These are phyloP conservation scores for Heteromeles arbutifolia DNA, from an alignment of 306 rosid genomes.

Conservation along the genomic window DNA sequence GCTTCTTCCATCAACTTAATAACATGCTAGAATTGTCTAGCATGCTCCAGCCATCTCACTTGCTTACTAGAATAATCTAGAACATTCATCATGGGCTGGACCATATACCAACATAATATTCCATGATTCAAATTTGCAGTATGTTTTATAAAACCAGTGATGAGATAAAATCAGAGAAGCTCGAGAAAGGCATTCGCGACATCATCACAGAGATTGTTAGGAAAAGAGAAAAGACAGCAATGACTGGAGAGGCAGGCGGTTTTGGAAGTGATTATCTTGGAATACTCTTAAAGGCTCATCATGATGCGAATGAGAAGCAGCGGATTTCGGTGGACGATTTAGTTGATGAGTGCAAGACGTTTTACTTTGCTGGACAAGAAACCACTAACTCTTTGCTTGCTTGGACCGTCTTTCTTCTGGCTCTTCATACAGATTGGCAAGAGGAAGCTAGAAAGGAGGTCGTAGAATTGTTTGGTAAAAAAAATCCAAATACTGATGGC, in stretches of 20 bases:
- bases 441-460: constrained; percentile 25
- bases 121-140: constrained; percentile 6
- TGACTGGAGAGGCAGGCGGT: background rate
- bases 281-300: constrained; percentile 20
- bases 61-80: no score
- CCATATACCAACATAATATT: no score
- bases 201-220: constrained; percentile 1
- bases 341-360: constrained; percentile 25
- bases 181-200: constrained; percentile 6
- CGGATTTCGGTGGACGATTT: constrained; percentile 6
- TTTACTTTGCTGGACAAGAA: constrained; percentile 23
- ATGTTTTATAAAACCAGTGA: constrained; percentile 1
- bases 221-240: constrained; percentile 17
- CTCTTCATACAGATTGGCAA: constrained; percentile 30
- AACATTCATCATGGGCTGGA: no score
- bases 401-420: constrained; percentile 23
- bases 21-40: no score
- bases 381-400: constrained; percentile 16
- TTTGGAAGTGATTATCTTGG: constrained; percentile 30
- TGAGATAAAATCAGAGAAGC: constrained; percentile 18
- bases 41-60: no score
- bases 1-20: no score
- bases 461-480: constrained; percentile 10
- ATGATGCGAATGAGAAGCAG: constrained; percentile 7
- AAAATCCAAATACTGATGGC: constrained; percentile 9